Conservation (phyloP, 1,139 yeast species). For the Yamadazyma aaseri region DNA sequence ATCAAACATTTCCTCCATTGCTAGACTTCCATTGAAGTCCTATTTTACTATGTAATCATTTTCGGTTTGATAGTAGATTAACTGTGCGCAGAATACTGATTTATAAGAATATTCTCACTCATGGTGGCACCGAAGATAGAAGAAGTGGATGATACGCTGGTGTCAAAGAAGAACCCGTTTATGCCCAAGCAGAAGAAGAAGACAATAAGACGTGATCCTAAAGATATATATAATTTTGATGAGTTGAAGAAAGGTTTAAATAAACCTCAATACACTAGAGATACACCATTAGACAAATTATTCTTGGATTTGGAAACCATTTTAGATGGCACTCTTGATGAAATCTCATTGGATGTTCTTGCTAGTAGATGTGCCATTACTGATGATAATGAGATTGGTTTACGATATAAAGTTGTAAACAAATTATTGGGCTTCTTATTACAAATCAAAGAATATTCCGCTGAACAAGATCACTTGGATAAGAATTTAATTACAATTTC, state of each 20-base stretch:
- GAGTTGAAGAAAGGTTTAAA: constrained; percentile 34
- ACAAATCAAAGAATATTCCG: constrained; percentile 37
- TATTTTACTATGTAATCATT: too few species aligned
- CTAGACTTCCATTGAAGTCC: too few species aligned
- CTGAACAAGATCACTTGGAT: constrained; percentile 20
- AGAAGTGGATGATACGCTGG: constrained; percentile 12
- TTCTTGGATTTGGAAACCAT: constrained; percentile 30
- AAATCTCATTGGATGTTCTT: constrained; percentile 17
- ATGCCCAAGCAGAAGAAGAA: constrained; percentile 22
- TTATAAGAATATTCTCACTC: not conserved
- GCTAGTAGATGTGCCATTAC: not conserved
- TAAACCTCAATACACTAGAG: constrained; percentile 29
- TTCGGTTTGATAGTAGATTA: too few species aligned
- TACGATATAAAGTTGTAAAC: constrained; percentile 24
- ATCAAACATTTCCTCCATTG: too few species aligned
- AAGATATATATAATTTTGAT: constrained; percentile 27
- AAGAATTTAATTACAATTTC: constrained; percentile 65
- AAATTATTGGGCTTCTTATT: constrained; percentile 30
- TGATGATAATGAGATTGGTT: constrained; percentile 8
- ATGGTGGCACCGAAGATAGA: constrained; percentile 29
- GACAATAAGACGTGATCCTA: constrained; percentile 33
- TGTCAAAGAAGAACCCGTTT: constrained; percentile 29
- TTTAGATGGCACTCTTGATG: constrained; percentile 27
- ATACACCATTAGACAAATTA: constrained; percentile 35
- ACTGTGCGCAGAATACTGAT: not conserved